These are phyloP conservation scores for Populus tremula DNA, from an alignment of 345 rosid species.

Conservation along the genomic window DNA sequence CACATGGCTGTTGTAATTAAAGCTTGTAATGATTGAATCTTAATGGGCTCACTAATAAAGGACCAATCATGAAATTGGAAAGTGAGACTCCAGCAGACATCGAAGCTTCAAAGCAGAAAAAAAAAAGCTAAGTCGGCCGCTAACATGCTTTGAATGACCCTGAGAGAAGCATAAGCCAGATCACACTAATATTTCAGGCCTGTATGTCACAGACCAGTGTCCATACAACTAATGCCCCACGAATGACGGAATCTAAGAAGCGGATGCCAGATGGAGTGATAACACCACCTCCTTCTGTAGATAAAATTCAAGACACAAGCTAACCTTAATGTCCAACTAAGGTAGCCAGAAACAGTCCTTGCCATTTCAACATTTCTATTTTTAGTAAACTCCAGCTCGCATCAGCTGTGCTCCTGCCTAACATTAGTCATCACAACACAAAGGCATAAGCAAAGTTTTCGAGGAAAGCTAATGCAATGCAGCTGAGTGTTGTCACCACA, in stretches of 20 bases:
- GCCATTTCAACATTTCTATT: neutral
- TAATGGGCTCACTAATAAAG: neutral
- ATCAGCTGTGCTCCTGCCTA: neutral
- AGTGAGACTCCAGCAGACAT: neutral
- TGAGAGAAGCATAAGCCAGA: neutral
- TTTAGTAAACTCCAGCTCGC: neutral
- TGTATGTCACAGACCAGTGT: neutral
- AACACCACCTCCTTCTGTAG: neutral
- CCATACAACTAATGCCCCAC: neutral
- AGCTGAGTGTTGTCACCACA: neutral
- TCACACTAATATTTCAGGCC: neutral
- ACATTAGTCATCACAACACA: neutral
- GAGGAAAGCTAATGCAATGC: neutral
- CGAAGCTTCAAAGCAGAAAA: neutral
- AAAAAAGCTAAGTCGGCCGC: neutral
- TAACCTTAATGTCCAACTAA: neutral
- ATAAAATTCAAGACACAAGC: neutral
- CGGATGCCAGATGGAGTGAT: neutral
- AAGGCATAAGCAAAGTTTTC: neutral
- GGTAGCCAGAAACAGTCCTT: neutral
- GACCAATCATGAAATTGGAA: neutral
- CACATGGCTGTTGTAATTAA: no score
- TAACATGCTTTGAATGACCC: neutral
- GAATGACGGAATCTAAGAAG: neutral
- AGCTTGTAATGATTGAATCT: neutral